Conservation (phyloP, 495 filamentous ascomycete genomes). For the Hypoxylon lienhwacheense region DNA sequence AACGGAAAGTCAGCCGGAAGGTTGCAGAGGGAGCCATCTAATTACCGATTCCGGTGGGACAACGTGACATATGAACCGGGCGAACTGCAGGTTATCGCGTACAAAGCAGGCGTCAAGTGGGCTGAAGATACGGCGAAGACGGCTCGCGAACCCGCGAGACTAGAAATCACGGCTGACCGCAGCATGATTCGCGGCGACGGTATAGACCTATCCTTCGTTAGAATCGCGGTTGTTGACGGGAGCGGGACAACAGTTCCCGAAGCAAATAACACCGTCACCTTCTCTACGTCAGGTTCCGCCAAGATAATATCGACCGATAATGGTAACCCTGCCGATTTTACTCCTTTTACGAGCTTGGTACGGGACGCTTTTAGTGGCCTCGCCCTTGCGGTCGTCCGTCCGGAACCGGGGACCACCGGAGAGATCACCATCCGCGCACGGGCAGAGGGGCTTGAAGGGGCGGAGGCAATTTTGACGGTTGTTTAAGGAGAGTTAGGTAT, state of each 20-base stretch:
- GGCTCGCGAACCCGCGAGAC: conserved; percentile 33
- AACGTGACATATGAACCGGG: conserved; percentile 48
- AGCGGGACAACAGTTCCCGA: conserved; percentile 43
- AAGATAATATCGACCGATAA: conserved; percentile 53
- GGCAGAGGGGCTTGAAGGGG: conserved; percentile 37
- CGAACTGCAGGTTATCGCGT: conserved; percentile 47
- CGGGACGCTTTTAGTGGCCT: conserved; percentile 50
- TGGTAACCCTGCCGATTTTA: conserved; percentile 50
- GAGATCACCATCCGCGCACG: conserved; percentile 41
- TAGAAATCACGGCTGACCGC: conserved; percentile 44
- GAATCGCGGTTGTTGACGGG: conserved; percentile 46
- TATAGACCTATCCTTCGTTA: conserved; percentile 47
- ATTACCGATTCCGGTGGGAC: conserved; percentile 55
- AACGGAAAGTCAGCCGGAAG: conserved; percentile 48
- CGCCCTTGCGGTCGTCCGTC: conserved; percentile 46
- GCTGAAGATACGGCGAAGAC: conserved; percentile 45
- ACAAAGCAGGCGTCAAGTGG: conserved; percentile 48
- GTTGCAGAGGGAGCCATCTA: conserved; percentile 36
- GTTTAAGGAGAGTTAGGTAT: background rate
- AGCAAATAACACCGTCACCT: conserved; percentile 46
- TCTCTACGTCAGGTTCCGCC: conserved; percentile 43
- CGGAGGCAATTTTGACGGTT: conserved; percentile 21
- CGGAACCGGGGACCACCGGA: conserved; percentile 37
- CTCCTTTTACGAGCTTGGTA: conserved; percentile 44
- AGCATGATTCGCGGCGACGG: conserved; percentile 44